phyloP scores from a whole-genome alignment of 495 filamentous ascomycete genomes.

The Parmelia sp. region DNA sequence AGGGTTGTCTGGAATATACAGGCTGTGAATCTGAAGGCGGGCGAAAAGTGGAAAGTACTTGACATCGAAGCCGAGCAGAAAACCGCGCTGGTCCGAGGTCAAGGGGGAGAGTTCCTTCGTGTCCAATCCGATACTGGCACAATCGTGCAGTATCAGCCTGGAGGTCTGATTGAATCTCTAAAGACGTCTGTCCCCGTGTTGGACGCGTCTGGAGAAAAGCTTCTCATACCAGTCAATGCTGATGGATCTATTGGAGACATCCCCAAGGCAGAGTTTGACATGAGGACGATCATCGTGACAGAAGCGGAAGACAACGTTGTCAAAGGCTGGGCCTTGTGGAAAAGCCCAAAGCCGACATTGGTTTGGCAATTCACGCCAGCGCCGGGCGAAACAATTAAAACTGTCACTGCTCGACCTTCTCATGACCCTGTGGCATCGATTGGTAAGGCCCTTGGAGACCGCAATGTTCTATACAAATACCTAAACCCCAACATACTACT shows the following conservation, averaged over 20 bases:
- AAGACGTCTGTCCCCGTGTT: slow-evolving; percentile 21
- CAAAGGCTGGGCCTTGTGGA: slow-evolving; percentile 49
- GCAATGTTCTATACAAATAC: slow-evolving; percentile 95
- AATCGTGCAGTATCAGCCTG: slow-evolving; percentile 35
- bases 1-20: slow-evolving; percentile 67
- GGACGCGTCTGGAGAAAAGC: slow-evolving; percentile 17
- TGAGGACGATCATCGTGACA: slow-evolving; percentile 48
- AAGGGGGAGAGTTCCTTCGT: slow-evolving; percentile 34
- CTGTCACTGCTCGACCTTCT: slow-evolving; percentile 57
- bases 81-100: slow-evolving; percentile 29
- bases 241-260: slow-evolving; percentile 22
- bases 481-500: slow-evolving; percentile 82
- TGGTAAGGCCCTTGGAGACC: slow-evolving; percentile 83
- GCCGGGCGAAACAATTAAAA: slow-evolving; percentile 57
- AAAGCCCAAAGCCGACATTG: slow-evolving; percentile 42
- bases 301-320: slow-evolving; percentile 53
- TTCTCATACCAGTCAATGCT: slow-evolving; percentile 19
- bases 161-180: slow-evolving; percentile 8
- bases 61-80: slow-evolving; percentile 57
- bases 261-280: slow-evolving; percentile 12
- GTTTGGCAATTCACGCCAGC: slow-evolving; percentile 73
- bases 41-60: slow-evolving; percentile 58
- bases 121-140: slow-evolving; percentile 47
- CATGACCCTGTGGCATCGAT: slow-evolving; percentile 93
- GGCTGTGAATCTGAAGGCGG: slow-evolving; percentile 47